Evolutionary conservation across 2,329 filamentous ascomycete species (phyloP).

Genomic region (Arthroderma uncinatum): DNA sequence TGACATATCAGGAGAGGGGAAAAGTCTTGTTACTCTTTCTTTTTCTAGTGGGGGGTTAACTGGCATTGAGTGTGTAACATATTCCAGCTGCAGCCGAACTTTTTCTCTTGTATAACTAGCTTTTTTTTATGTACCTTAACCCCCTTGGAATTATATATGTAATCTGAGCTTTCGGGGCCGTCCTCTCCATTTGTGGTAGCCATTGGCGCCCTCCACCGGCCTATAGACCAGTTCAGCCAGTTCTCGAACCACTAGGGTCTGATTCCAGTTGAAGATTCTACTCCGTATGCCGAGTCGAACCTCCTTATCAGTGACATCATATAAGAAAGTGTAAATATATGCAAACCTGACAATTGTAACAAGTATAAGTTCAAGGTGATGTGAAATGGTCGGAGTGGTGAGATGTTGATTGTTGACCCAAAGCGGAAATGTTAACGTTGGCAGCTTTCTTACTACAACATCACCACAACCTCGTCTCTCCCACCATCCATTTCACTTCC

Average conservation of each 20-base stretch:
- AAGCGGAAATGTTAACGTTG: neutral
- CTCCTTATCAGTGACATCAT: no score
- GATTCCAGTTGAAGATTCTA: no score
- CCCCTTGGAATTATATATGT: neutral
- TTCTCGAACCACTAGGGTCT: no score
- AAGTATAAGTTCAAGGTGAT: no score
- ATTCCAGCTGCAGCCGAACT: neutral
- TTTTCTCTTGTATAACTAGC: neutral
- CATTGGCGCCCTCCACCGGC: no score
- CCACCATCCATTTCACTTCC: neutral
- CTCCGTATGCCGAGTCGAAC: no score
- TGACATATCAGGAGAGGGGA: neutral
- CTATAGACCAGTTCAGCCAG: no score
- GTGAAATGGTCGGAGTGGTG: no score
- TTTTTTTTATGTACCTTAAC: neutral
- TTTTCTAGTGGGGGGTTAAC: neutral
- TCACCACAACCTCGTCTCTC: neutral
- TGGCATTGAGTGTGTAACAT: neutral
- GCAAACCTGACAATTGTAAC: no score
- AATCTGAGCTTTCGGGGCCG: no score
- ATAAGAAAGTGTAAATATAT: no score
- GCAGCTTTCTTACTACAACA: neutral
- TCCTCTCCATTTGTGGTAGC: no score
- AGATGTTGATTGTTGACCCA: neutral
- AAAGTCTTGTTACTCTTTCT: neutral